Conservation (phyloP, 1,284 basidiomycete species). For the Austroboletus novae-zelandiae region DNA sequence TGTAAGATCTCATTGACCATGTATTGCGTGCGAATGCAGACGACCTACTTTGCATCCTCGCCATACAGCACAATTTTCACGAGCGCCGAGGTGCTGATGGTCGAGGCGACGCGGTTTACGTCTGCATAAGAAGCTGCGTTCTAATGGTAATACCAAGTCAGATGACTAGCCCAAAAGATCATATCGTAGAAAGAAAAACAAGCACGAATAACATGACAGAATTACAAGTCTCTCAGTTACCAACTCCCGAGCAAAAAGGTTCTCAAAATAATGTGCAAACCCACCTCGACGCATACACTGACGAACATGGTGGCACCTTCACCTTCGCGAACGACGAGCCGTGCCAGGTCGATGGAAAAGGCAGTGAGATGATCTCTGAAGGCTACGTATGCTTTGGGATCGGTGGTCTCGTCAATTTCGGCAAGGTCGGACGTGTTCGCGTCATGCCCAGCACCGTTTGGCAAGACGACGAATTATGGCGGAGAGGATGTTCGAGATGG, state of each 20-base stretch:
- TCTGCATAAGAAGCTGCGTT: slow-evolving; percentile 81
- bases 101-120: slow-evolving; percentile 88
- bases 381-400: slow-evolving; percentile 60
- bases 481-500: slow-evolving; percentile 76
- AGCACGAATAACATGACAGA: background rate
- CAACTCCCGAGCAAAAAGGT: slow-evolving; percentile 1
- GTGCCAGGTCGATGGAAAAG: slow-evolving; percentile 88
- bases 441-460: slow-evolving; percentile 81
- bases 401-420: slow-evolving; percentile 69
- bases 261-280: slow-evolving; percentile 10
- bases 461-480: slow-evolving; percentile 83
- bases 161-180: background rate
- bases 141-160: slow-evolving; percentile 37
- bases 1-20: slow-evolving; percentile 4
- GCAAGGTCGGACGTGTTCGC: slow-evolving; percentile 29
- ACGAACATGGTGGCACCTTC: slow-evolving; percentile 99
- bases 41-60: slow-evolving; percentile 89
- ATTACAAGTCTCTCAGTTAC: background rate
- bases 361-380: slow-evolving; percentile 83
- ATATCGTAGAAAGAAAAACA: background rate
- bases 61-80: slow-evolving; percentile 98
- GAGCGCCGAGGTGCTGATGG: slow-evolving; percentile 91
- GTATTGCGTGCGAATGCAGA: background rate
- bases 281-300: slow-evolving; percentile 82
- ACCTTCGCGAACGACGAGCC: slow-evolving; percentile 94